Evolutionary conservation across 371 early-diverging fungal genomes (phyloP).

Genomic region (Mortierella sp.): DNA sequence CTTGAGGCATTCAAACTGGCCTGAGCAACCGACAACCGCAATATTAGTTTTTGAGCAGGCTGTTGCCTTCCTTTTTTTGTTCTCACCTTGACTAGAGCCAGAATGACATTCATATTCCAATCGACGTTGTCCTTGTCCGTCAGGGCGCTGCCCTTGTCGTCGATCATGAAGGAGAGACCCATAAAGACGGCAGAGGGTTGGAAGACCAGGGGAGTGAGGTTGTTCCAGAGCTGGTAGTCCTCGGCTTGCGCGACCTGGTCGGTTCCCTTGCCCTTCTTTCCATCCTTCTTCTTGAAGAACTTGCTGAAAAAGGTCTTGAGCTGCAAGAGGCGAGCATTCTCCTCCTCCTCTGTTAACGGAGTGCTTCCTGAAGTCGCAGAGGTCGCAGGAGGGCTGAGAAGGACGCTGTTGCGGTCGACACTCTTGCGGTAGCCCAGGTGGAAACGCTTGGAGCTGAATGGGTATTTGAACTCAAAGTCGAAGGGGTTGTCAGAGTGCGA

Average conservation of each 20-base stretch:
- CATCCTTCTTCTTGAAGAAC: conserved; percentile 50
- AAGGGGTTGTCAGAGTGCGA: conserved; percentile 30
- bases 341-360: conserved; percentile 41
- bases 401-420: conserved; percentile 37
- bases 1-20: background rate
- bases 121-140: conserved; percentile 26
- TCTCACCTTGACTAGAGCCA: conserved; percentile 54
- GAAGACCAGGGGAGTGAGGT: conserved; percentile 39
- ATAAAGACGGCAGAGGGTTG: conserved; percentile 53
- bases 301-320: conserved; percentile 45
- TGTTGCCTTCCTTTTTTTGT: background rate
- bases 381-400: conserved; percentile 4
- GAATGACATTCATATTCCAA: conserved; percentile 59
- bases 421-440: conserved; percentile 25
- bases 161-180: conserved; percentile 55
- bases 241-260: conserved; percentile 36
- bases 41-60: background rate
- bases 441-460: conserved; percentile 28
- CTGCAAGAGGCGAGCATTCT: conserved; percentile 43
- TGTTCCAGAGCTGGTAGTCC: conserved; percentile 50
- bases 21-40: background rate
- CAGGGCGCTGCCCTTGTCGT: conserved; percentile 50
- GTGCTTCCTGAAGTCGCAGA: conserved; percentile 1
- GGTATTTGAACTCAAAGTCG: conserved; percentile 44
- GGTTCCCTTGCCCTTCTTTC: conserved; percentile 29